phyloP scores from a whole-genome alignment of 192 early-diverging fungal species.

The Podila clonocystis region DNA sequence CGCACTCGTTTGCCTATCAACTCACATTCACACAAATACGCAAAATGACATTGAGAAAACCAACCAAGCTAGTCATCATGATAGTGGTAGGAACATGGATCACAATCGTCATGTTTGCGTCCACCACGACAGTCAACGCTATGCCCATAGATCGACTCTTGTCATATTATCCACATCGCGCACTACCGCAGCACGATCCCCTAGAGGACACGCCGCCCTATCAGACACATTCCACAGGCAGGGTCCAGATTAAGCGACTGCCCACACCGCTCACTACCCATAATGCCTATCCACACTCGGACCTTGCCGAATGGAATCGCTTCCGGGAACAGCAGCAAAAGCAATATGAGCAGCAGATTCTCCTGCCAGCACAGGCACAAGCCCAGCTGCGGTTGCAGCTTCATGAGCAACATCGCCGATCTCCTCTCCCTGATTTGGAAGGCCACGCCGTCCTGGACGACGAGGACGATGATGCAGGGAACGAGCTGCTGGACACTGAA shows the following conservation, averaged over 20 bases:
- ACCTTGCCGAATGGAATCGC: too few relatives aligned
- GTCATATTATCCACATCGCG: neutral
- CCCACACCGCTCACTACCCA: neutral
- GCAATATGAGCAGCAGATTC: neutral
- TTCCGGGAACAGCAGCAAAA: too few relatives aligned
- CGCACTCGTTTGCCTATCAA: too few relatives aligned
- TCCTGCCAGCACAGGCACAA: neutral
- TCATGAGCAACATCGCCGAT: neutral
- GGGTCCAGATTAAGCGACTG: neutral
- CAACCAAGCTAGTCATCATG: too few relatives aligned
- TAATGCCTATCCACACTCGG: too few relatives aligned
- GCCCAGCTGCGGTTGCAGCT: neutral
- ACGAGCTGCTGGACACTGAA: constrained; percentile 46
- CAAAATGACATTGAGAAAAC: too few relatives aligned
- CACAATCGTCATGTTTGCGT: neutral
- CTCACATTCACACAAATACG: too few relatives aligned
- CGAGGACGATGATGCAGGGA: constrained; percentile 39
- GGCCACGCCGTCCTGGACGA: constrained; percentile 45
- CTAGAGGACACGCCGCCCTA: neutral
- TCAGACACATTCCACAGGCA: neutral
- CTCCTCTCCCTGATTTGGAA: constrained; percentile 19
- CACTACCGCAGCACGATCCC: neutral
- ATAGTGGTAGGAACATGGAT: too few relatives aligned
- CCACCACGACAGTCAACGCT: neutral
- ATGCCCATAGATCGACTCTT: neutral